Evolutionary conservation across 768 basidiomycete species (phyloP).

Genomic region (Pholiota molesta): DNA sequence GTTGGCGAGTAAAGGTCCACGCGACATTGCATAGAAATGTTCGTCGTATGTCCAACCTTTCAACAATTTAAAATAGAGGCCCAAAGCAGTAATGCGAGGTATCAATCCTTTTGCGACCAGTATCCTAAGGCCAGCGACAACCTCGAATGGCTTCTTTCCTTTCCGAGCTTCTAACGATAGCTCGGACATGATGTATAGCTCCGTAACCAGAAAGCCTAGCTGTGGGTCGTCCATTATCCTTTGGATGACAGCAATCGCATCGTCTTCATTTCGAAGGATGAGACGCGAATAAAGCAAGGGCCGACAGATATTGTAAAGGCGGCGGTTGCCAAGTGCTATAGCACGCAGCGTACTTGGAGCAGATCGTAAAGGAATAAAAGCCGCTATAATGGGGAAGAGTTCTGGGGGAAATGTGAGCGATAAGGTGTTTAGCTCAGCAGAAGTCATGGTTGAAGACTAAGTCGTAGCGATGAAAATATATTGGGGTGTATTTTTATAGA

Average conservation of each 20-base stretch:
- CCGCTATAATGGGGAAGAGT: background rate
- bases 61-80: conserved; percentile 4
- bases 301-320: background rate
- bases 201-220: background rate
- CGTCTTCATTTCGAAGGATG: conserved; percentile 7
- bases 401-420: background rate
- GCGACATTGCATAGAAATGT: background rate
- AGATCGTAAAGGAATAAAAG: background rate
- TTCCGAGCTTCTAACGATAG: background rate
- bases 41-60: conserved; percentile 2
- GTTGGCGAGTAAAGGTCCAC: background rate
- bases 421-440: background rate
- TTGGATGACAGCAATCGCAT: conserved; percentile 4
- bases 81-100: conserved; percentile 3
- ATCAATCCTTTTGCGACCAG: background rate
- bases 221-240: conserved; percentile 3
- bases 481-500: too few relatives aligned
- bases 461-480: too few relatives aligned
- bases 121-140: background rate
- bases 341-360: background rate
- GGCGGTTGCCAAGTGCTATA: background rate
- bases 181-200: conserved; percentile 9
- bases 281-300: background rate
- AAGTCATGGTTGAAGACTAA: too few relatives aligned
- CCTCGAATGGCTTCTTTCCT: background rate